phyloP scores from a whole-genome alignment of 163 green algal genomes.

The Volvox carteri region DNA sequence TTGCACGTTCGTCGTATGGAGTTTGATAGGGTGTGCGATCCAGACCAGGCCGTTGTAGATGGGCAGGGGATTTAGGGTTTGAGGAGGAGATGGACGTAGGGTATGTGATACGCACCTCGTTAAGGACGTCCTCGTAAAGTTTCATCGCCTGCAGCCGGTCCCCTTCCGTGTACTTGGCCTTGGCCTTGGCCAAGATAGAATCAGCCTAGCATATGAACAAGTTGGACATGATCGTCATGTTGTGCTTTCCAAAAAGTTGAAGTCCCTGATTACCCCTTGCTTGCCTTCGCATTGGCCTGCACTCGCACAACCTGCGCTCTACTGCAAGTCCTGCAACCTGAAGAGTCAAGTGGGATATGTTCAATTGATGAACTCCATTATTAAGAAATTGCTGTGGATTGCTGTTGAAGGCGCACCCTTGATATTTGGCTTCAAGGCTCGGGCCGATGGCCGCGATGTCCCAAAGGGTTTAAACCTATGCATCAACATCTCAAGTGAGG shows the following conservation, averaged over 20 bases:
- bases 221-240: neutral
- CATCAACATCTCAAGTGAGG: constrained; percentile 1
- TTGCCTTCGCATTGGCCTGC: constrained; percentile 31
- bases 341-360: neutral
- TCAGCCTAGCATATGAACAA: constrained; percentile 59
- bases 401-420: neutral
- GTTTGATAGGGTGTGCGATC: no score
- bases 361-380: no score
- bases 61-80: no score
- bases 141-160: constrained; percentile 82
- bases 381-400: neutral
- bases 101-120: constrained; percentile 56
- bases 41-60: no score
- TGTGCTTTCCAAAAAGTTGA: neutral
- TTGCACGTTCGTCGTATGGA: no score
- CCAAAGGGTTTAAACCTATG: constrained; percentile 25
- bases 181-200: constrained; percentile 66
- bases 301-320: neutral
- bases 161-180: constrained; percentile 74
- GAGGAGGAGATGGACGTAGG: no score
- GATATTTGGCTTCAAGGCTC: neutral
- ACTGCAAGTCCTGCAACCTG: neutral
- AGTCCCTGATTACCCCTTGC: neutral
- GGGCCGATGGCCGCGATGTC: neutral
- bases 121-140: constrained; percentile 80